Base-by-base conservation (phyloP, 164 flowering plant species). In the Piper betle region DNA sequence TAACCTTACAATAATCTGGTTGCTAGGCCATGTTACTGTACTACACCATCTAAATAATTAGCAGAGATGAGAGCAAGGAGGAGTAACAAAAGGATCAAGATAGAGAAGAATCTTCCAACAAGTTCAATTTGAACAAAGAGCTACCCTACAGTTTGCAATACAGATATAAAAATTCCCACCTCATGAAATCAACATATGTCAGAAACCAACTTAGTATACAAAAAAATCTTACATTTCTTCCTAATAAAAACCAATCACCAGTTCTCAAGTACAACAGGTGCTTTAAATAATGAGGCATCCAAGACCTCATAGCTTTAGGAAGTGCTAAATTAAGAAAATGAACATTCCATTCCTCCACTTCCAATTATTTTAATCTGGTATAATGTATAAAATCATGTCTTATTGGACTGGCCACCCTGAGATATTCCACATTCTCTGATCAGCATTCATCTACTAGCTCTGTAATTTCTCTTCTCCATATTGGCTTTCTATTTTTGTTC, bases 301-400 rank as follows among this genome's bases (percentile, higher is more conserved):
- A 58, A 8, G 4, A 58, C 37, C 43, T 33, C 60, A 58, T 58
- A 7, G 38, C 58, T 55, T 55, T 57, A 37, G 5, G 10, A 38
- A 15, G 46, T 39, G 60, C 46, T 5, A 58, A 58, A 58, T 58
- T 38, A 58, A 58, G 60, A 58, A 58, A 37, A 12, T 58, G 43
- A 58, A 39, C 60, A 58, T 58, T 58, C 60, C 60, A 58, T 54
- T 46, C 12, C 60, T 6, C 60, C 60, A 58, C 60, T 58, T 39
- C 39, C 41, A 38, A 58, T 25, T 58, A 58, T 58, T 58, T 58
- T 39, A 58, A 39, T 25, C 33, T 25, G 46, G 60, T 58, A 58
- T 46, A n/a, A 16, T 46, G 50, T 8, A n/a, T 20, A 39, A 38
- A 58, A 58, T 37, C 46, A 10, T 58, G 39, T 25, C 42, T 12